These are phyloP conservation scores for Aureobasidium namibiae DNA, from an alignment of 2,329 filamentous ascomycete species.

Conservation along the genomic window DNA sequence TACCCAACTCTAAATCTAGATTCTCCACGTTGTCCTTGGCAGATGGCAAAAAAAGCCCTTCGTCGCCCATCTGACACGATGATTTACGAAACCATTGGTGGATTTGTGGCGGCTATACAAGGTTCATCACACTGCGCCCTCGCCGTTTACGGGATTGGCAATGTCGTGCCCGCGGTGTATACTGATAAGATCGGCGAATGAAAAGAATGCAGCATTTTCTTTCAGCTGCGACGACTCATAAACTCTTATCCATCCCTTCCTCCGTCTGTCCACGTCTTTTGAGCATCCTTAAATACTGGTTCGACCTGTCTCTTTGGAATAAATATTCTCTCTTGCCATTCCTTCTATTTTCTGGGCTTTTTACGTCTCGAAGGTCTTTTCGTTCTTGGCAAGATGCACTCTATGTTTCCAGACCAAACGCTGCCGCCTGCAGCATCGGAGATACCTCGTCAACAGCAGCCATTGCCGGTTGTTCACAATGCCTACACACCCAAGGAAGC, in stretches of 20 bases:
- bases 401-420: background rate
- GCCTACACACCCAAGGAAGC: constrained; percentile 28
- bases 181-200: background rate
- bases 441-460: background rate
- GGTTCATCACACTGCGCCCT: background rate
- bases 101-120: background rate
- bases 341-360: background rate
- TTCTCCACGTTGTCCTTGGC: background rate
- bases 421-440: background rate
- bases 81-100: constrained; percentile 1
- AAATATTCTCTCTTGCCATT: background rate
- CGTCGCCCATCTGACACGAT: background rate
- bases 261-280: background rate
- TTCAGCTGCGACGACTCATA: background rate
- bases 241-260: background rate
- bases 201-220: background rate
- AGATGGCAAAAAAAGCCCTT: background rate
- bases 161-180: constrained; percentile 6
- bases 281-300: background rate
- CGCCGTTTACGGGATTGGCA: background rate
- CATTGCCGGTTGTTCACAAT: background rate
- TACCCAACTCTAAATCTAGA: background rate
- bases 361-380: background rate
- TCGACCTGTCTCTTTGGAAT: background rate
- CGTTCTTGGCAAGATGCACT: background rate